These are phyloP conservation scores for Perkinsus marinus DNA, from an alignment of 169 alveolate genomes.

Conservation along the genomic window DNA sequence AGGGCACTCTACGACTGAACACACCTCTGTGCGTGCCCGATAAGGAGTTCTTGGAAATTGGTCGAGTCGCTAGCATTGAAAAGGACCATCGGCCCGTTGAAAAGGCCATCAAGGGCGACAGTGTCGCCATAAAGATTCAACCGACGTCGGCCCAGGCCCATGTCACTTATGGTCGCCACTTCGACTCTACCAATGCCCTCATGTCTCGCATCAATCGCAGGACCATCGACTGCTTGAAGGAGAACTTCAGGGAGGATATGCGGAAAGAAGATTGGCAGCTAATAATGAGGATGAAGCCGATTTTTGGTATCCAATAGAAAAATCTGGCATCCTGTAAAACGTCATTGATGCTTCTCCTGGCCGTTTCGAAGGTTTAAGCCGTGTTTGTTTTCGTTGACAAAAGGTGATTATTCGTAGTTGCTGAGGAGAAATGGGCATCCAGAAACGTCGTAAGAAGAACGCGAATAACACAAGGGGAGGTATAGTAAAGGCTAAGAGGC, in stretches of 20 bases:
- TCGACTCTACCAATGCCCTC: conserved; percentile 69
- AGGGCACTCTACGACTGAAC: conserved; percentile 80
- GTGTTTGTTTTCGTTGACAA: no score
- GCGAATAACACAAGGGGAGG: neutral
- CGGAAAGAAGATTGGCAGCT: conserved; percentile 85
- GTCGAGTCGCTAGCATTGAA: conserved; percentile 87
- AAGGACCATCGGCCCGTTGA: conserved; percentile 76
- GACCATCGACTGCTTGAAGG: conserved; percentile 84
- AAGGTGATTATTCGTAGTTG: no score
- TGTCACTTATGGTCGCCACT: conserved; percentile 81
- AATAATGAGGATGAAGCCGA: conserved; percentile 63
- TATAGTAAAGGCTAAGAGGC: neutral
- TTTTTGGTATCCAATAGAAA: conserved; percentile 49
- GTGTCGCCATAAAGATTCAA: conserved; percentile 60
- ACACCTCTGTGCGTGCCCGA: conserved; percentile 85
- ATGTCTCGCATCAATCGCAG: conserved; percentile 76
- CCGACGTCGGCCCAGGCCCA: conserved; percentile 19
- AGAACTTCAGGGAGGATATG: conserved; percentile 82
- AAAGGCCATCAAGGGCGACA: conserved; percentile 74
- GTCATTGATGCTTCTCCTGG: no score
- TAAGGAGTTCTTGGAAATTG: conserved; percentile 72
- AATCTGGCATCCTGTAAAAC: no score
- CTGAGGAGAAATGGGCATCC: neutral
- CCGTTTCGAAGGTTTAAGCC: no score
- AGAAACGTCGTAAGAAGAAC: neutral